A percentile compares a stretch with the other conserved stretches of the same genome.
Conservation (phyloP, 1,139 yeast genomes). For the Magnusiomyces clavatus region DNA sequence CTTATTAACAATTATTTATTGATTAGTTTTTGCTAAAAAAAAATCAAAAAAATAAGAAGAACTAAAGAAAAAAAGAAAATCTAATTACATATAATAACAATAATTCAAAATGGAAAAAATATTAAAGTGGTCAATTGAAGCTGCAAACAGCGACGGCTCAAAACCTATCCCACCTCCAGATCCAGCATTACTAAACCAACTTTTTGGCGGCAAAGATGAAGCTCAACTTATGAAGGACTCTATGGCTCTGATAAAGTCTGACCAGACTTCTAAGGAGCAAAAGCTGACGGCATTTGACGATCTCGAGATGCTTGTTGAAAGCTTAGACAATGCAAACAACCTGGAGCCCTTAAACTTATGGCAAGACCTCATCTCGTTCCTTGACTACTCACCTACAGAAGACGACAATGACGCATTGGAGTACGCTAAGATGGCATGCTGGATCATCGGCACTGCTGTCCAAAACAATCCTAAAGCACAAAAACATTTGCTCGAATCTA, state of each 20-base stretch:
- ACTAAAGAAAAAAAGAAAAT: background rate
- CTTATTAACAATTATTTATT: too few species aligned
- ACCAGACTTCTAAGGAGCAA: slow-evolving; percentile 36
- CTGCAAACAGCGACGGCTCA: slow-evolving; percentile 22
- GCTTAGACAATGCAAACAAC: slow-evolving; percentile 90
- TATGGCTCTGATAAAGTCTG: slow-evolving; percentile 51
- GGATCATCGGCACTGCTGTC: slow-evolving; percentile 83
- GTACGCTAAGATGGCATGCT: slow-evolving; percentile 44
- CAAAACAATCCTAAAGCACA: slow-evolving; percentile 82
- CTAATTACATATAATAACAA: background rate
- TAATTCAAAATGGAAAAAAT: slow-evolving; percentile 64
- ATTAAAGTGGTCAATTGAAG: slow-evolving; percentile 79
- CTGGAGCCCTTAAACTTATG: slow-evolving; percentile 77
- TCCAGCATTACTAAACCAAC: slow-evolving; percentile 64
- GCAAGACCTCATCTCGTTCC: slow-evolving; percentile 53
- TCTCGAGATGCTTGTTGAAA: slow-evolving; percentile 90
- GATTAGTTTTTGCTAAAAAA: background rate
- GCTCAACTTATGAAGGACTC: slow-evolving; percentile 77
- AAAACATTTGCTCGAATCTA: slow-evolving; percentile 36
- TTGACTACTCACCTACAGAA: slow-evolving; percentile 35
- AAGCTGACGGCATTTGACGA: slow-evolving; percentile 78
- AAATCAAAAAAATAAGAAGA: background rate
- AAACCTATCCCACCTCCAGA: slow-evolving; percentile 35
- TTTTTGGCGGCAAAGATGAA: slow-evolving; percentile 83
- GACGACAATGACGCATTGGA: background rate